phyloP scores from a whole-genome alignment of 495 filamentous ascomycete genomes.

The Xylaria castorea region DNA sequence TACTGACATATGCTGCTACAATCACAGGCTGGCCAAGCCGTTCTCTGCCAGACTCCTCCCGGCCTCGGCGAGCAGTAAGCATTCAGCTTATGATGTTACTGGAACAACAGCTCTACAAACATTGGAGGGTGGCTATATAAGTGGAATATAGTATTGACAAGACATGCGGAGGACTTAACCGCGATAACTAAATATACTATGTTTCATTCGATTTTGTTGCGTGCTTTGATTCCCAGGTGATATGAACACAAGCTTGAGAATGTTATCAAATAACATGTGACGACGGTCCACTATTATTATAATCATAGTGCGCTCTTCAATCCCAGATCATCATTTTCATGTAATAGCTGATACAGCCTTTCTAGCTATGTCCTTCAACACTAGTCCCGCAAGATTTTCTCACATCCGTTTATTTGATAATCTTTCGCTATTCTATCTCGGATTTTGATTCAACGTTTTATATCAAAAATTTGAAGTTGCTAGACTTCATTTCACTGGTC shows the following conservation, averaged over 20 bases:
- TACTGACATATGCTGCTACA: constrained; percentile 6
- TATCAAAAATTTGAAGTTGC: too few relatives aligned
- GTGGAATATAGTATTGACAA: background rate
- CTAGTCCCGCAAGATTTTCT: too few relatives aligned
- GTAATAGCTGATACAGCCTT: too few relatives aligned
- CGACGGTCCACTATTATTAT: background rate
- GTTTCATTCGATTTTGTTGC: background rate
- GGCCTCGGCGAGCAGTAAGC: constrained; percentile 20
- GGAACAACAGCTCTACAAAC: background rate
- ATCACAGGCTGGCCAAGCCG: constrained; percentile 19
- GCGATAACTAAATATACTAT: background rate
- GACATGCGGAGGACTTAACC: background rate
- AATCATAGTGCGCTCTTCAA: background rate
- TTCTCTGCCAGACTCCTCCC: constrained; percentile 25
- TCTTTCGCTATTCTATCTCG: too few relatives aligned
- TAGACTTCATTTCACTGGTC: too few relatives aligned
- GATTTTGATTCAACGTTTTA: too few relatives aligned
- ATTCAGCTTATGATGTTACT: background rate
- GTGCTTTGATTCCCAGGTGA: background rate
- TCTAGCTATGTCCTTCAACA: too few relatives aligned
- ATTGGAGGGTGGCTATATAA: background rate
- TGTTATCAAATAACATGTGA: background rate
- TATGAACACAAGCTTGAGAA: background rate
- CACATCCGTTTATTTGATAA: too few relatives aligned
- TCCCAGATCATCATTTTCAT: background rate